Percentiles rank a stretch among this genome's conserved stretches.
phyloP scores from a whole-genome alignment of 768 basidiomycete species.

The Mycena rosella region DNA sequence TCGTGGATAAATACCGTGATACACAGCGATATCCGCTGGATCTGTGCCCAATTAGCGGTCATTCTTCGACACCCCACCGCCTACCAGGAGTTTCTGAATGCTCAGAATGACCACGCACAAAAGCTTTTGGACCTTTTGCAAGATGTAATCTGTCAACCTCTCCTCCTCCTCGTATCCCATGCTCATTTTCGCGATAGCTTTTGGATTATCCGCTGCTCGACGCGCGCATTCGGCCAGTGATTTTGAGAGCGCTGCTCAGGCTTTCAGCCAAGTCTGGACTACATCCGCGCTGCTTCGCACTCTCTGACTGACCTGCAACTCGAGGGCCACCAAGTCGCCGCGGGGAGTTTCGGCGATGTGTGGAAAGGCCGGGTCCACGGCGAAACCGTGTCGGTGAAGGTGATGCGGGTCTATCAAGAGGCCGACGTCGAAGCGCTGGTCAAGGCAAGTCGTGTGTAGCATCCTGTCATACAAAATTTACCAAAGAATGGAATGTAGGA shows the following conservation, averaged over 20 bases:
- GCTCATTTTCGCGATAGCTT: conserved; percentile 16
- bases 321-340: conserved; percentile 12
- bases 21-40: conserved; percentile 32
- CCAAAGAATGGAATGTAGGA: conserved; percentile 13
- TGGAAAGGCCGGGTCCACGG: conserved; percentile 30
- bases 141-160: conserved; percentile 21
- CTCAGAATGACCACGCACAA: conserved; percentile 31
- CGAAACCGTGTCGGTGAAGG: conserved; percentile 32
- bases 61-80: conserved; percentile 14
- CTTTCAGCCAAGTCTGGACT: conserved; percentile 21
- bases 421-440: conserved; percentile 27
- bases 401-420: conserved; percentile 35
- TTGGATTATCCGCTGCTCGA: conserved; percentile 35
- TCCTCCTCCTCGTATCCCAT: background rate
- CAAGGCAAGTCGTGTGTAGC: conserved; percentile 7
- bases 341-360: conserved; percentile 34
- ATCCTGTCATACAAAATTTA: background rate
- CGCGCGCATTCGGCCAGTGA: conserved; percentile 27
- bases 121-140: conserved; percentile 39
- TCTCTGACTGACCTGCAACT: conserved; percentile 33
- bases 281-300: conserved; percentile 31
- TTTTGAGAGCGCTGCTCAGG: conserved; percentile 30
- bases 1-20: conserved; percentile 28
- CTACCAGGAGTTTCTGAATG: conserved; percentile 23
- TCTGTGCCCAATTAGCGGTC: conserved; percentile 28